Evolutionary conservation across 1,284 basidiomycete genomes (phyloP).

Genomic region (Melampsora larici-populina): DNA sequence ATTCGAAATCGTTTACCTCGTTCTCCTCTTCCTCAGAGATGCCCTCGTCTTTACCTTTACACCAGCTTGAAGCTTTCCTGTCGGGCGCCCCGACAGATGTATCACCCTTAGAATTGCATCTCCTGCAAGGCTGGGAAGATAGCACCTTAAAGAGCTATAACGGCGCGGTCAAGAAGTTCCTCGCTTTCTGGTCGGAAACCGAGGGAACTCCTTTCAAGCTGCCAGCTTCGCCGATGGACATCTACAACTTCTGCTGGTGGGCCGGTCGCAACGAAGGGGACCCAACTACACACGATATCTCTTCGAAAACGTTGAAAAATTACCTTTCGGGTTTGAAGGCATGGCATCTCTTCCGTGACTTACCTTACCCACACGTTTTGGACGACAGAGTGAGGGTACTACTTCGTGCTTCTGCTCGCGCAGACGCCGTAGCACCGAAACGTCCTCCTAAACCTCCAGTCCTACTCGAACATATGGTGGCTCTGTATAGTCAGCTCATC

Average conservation of each 20-base stretch:
- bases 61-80: not conserved
- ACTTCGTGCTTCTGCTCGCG: not conserved
- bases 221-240: not conserved
- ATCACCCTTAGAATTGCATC: not conserved
- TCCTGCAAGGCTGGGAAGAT: not conserved
- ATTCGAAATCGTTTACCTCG: no score
- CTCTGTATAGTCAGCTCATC: no score
- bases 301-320: not conserved
- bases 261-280: not conserved
- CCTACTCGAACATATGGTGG: no score
- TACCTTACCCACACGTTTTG: not conserved
- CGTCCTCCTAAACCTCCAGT: no score
- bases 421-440: no score
- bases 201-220: not conserved
- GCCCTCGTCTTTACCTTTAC: no score
- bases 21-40: no score
- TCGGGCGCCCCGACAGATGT: not conserved
- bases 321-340: not conserved
- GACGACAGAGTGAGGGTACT: not conserved
- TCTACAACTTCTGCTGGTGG: not conserved
- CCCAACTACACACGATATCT: not conserved
- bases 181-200: not conserved
- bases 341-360: no score
- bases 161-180: no score
- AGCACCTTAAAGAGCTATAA: not conserved